Evolutionary conservation across 495 filamentous ascomycete genomes (phyloP).

Genomic region (Penicillium manginii): DNA sequence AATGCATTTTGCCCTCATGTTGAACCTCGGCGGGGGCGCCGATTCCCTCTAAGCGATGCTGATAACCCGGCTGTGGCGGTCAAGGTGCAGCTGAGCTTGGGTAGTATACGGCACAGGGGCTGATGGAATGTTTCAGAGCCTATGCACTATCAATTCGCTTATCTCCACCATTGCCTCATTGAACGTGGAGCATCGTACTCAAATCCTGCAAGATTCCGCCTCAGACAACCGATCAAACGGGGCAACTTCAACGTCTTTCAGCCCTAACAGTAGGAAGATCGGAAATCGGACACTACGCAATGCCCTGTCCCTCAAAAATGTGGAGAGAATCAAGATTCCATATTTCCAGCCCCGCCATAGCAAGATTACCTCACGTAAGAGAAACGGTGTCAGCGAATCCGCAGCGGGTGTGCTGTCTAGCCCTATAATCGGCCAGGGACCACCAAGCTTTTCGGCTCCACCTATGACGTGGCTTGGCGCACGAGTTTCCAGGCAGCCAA

Average conservation of each 20-base stretch:
- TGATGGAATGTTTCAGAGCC: too few species aligned
- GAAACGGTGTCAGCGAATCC: not conserved
- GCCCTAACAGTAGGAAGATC: not conserved
- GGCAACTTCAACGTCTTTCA: not conserved
- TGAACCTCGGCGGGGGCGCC: not conserved
- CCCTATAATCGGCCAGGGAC: slow-evolving; percentile 1
- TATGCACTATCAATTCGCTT: too few species aligned
- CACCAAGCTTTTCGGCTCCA: slow-evolving; percentile 2
- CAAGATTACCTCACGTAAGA: slow-evolving; percentile 8
- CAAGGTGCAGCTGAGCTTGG: not conserved
- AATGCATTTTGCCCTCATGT: too few species aligned
- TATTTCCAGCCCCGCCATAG: slow-evolving; percentile 4
- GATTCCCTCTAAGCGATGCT: not conserved
- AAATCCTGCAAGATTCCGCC: not conserved
- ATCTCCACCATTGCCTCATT: too few species aligned
- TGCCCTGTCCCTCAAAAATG: not conserved
- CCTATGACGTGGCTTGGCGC: slow-evolving; percentile 1
- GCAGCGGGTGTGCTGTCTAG: not conserved
- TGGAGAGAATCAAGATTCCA: not conserved
- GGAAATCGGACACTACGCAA: not conserved
- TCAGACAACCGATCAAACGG: not conserved
- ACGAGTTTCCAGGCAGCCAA: slow-evolving; percentile 1
- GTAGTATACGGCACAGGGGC: too few species aligned
- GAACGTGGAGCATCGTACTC: not conserved
- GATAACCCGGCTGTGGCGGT: not conserved